A percentile compares a stretch with the other conserved stretches of the same genome.
Conservation (phyloP, 192 early-diverging fungal genomes). For the Rhizophlyctis rosea region DNA sequence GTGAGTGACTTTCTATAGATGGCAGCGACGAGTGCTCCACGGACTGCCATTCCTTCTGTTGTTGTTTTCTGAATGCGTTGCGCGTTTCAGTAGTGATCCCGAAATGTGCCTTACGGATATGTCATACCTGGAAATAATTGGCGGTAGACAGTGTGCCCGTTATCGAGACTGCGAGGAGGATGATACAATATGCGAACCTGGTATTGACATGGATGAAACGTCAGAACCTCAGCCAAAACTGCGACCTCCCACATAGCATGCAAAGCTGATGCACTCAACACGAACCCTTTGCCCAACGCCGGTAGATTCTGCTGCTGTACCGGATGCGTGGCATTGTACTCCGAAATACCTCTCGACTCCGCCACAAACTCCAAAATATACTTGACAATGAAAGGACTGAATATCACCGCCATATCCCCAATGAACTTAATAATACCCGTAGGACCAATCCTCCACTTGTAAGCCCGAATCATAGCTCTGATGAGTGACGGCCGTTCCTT, state of each 20-base stretch:
- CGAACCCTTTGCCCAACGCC: too few species aligned
- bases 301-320: too few species aligned
- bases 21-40: background rate
- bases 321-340: too few species aligned
- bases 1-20: background rate
- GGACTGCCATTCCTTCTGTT: constrained; percentile 2
- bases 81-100: too few species aligned
- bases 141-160: constrained; percentile 29
- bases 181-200: constrained; percentile 32
- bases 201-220: too few species aligned
- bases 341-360: constrained; percentile 1
- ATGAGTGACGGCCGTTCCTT: constrained; percentile 9
- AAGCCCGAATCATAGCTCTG: constrained; percentile 25
- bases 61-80: too few species aligned
- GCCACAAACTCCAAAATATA: constrained; percentile 34
- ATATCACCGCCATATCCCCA: constrained; percentile 31
- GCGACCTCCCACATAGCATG: too few species aligned
- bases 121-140: constrained; percentile 50
- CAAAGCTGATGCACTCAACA: too few species aligned
- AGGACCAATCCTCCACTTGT: constrained; percentile 24
- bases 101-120: too few species aligned
- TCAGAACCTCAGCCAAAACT: too few species aligned
- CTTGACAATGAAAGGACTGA: constrained; percentile 47
- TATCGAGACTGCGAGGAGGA: constrained; percentile 23
- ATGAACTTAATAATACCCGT: constrained; percentile 29